Evolutionary conservation across 768 basidiomycete genomes (phyloP), one percentile per base, ranked within the genome.

Genomic region (Sporobolomyces phaffii): DNA sequence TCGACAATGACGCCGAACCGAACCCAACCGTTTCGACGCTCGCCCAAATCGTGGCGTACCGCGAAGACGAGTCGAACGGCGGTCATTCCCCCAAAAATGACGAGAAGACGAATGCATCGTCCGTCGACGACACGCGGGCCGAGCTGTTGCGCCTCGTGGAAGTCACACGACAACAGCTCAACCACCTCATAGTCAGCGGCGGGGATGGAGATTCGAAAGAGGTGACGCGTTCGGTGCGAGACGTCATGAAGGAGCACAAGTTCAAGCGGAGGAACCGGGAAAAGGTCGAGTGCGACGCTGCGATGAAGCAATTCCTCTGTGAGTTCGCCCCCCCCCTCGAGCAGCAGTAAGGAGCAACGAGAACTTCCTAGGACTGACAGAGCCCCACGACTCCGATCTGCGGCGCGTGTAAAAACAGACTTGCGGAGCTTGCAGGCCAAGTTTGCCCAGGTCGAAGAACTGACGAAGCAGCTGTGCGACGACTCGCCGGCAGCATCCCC

Each of bases 241-340:
- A 54, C 13, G 34, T 54, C 6, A 54, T 54, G 53, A 33, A 60
- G 9, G 31, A 59, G 33, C 41, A 69, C 31, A 22, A 28, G 2
- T 69, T 69, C 58, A 48, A 45, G 7, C 29, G 44, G 4, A 20
- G 26, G 2, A 63, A 64, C 15, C 44, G 67, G 17, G 57, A 63
- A 22, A 26, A 40, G 36, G 67, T 69, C 17, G 58, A 64, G 45
- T 64, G 53, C 45, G 58, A 64, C 40, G 2, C 20, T 2, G 5
- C 15, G 6, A 40, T 69, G 29, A 63, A 64, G 50, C 44, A 59
- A 6, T 69, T 69, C 47, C 31, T 69, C 44, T 69, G 62, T 69
- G 15, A 47, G 62, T 60, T 18, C n/a, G n/a, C n/a, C 3, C 34
- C 44, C 8, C 5, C 18, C 6, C 28, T 17, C 48, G 28, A 28